These are phyloP conservation scores for Rhizopogon rudus DNA, from an alignment of 768 basidiomycete species.

Conservation along the genomic window DNA sequence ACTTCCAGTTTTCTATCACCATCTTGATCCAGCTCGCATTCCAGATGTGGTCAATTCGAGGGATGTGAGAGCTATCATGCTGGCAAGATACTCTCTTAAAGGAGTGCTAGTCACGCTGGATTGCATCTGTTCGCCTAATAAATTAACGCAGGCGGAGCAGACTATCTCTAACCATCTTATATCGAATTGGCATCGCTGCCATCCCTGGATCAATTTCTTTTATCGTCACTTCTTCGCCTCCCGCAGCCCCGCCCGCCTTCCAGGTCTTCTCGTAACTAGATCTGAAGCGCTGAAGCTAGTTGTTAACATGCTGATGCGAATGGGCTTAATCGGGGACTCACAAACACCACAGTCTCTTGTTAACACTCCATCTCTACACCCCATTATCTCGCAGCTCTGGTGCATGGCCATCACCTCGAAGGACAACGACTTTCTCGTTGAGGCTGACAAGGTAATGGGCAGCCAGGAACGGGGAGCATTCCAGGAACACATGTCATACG, in stretches of 20 bases:
- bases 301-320: conserved; percentile 1
- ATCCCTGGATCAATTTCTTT: conserved; percentile 1
- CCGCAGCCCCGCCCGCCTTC: not conserved
- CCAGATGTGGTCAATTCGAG: conserved; percentile 1
- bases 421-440: not conserved
- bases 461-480: not conserved
- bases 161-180: not conserved
- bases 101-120: conserved; percentile 1
- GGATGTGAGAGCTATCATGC: not conserved
- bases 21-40: conserved; percentile 3
- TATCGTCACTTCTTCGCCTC: conserved; percentile 1
- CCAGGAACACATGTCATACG: conserved; percentile 2
- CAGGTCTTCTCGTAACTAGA: conserved; percentile 1
- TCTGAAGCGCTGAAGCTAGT: not conserved
- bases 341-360: not conserved
- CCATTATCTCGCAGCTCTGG: not conserved
- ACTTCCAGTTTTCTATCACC: conserved; percentile 1
- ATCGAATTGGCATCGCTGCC: not conserved
- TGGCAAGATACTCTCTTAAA: conserved; percentile 1
- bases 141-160: not conserved
- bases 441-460: conserved; percentile 2
- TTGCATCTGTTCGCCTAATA: not conserved
- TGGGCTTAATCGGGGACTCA: not conserved
- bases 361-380: not conserved
- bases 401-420: not conserved